These are phyloP conservation scores for Nemania sp. DNA, from an alignment of 2,329 filamentous ascomycete genomes.

Conservation along the genomic window DNA sequence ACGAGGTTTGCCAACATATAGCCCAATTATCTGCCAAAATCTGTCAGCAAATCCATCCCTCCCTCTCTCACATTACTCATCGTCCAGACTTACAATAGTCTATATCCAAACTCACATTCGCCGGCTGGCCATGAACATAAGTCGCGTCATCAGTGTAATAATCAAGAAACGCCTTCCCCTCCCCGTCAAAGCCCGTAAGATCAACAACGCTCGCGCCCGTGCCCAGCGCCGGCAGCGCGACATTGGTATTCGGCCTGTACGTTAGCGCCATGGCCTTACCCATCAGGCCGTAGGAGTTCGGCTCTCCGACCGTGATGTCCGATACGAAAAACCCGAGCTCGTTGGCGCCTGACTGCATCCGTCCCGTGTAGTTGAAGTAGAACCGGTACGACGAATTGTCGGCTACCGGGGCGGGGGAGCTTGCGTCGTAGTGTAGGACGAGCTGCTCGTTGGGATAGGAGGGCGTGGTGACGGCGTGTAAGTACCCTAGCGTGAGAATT, in stretches of 20 bases:
- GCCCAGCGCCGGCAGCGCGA: conserved; percentile 6
- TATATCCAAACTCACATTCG: background rate
- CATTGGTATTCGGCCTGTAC: conserved; percentile 14
- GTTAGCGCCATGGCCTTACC: conserved; percentile 10
- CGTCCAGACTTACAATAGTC: conserved; percentile 1
- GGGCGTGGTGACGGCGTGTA: background rate
- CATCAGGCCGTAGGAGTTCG: background rate
- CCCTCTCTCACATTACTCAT: background rate
- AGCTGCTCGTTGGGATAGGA: background rate
- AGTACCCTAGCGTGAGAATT: background rate
- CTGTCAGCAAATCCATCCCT: background rate
- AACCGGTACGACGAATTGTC: conserved; percentile 14
- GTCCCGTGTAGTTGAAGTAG: conserved; percentile 21
- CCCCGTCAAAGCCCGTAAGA: conserved; percentile 3
- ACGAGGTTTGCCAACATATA: conserved; percentile 15
- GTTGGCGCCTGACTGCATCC: background rate
- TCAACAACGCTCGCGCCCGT: background rate
- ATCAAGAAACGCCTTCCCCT: background rate
- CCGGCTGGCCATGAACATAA: background rate
- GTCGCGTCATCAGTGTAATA: conserved; percentile 7
- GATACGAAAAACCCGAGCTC: conserved; percentile 14
- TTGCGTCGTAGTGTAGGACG: background rate
- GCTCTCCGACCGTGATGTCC: conserved; percentile 6
- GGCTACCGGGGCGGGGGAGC: background rate
- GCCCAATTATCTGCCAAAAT: conserved; percentile 11